These are phyloP conservation scores for Colletotrichum neosansevieriae DNA, from an alignment of 2,329 filamentous ascomycete genomes.

Conservation along the genomic window DNA sequence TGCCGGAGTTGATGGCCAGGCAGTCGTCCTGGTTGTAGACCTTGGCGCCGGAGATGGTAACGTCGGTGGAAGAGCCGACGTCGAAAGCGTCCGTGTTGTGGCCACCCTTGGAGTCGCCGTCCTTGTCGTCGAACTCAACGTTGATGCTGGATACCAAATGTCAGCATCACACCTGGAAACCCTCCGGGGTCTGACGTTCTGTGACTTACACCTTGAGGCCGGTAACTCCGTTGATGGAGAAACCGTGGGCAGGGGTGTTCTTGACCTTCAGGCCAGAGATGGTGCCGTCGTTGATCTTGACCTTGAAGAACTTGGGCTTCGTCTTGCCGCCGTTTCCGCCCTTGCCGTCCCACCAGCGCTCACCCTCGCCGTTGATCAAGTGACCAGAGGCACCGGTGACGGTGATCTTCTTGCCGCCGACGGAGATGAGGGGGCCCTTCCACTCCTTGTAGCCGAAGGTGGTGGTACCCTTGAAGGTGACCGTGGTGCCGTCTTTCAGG, in stretches of 20 bases:
- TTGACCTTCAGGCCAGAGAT: slow-evolving; percentile 54
- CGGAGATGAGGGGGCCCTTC: slow-evolving; percentile 71
- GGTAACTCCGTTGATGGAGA: slow-evolving; percentile 54
- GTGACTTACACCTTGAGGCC: slow-evolving; percentile 53
- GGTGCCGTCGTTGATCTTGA: slow-evolving; percentile 54
- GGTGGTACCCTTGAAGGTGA: slow-evolving; percentile 72
- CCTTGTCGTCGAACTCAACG: slow-evolving; percentile 55
- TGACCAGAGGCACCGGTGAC: slow-evolving; percentile 64
- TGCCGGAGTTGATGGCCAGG: slow-evolving; percentile 67
- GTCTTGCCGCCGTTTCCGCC: slow-evolving; percentile 70
- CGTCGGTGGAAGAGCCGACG: slow-evolving; percentile 60
- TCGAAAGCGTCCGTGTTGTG: slow-evolving; percentile 73
- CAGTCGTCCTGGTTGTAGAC: slow-evolving; percentile 68
- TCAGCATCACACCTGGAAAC: not conserved
- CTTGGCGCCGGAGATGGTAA: slow-evolving; percentile 63
- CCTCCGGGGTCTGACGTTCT: no score
- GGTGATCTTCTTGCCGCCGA: slow-evolving; percentile 68
- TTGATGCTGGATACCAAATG: slow-evolving; percentile 40
- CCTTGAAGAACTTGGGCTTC: slow-evolving; percentile 73
- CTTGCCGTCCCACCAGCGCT: slow-evolving; percentile 71
- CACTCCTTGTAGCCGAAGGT: slow-evolving; percentile 76
- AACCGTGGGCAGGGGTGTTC: slow-evolving; percentile 57
- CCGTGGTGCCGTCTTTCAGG: slow-evolving; percentile 61
- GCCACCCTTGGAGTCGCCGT: slow-evolving; percentile 51
- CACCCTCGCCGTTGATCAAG: slow-evolving; percentile 67